Conservation (phyloP, 352 stramenopile species). For the Phytophthora podocarpi region DNA sequence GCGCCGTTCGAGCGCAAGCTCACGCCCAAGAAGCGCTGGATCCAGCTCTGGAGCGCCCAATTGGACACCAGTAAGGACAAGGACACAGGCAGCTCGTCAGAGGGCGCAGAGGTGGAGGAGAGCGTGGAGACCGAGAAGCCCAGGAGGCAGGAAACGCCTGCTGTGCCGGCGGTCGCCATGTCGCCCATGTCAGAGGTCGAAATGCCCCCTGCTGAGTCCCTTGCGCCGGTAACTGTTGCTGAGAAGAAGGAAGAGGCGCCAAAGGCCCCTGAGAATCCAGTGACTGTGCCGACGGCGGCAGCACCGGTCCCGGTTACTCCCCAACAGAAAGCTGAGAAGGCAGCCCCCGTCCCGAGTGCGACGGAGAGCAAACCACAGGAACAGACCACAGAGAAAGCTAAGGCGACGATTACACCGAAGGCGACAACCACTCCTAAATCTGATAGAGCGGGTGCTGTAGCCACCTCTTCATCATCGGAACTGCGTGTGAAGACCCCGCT, state of each 20-base stretch:
- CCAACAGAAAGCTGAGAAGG: slow-evolving; percentile 7
- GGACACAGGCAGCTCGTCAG: slow-evolving; percentile 15
- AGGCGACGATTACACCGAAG: neutral
- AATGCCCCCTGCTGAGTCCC: slow-evolving; percentile 1
- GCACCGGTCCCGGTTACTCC: neutral
- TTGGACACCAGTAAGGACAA: slow-evolving; percentile 29
- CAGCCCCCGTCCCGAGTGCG: neutral
- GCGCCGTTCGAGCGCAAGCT: slow-evolving; percentile 39
- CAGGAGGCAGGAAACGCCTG: neutral
- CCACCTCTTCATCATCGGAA: slow-evolving; percentile 18
- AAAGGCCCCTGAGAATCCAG: slow-evolving; percentile 7
- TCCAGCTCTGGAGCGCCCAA: slow-evolving; percentile 72
- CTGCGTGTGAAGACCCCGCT: slow-evolving; percentile 55
- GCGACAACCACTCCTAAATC: neutral
- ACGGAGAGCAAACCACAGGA: slow-evolving; percentile 25
- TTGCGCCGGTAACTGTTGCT: neutral
- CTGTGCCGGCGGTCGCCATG: neutral
- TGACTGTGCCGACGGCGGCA: neutral
- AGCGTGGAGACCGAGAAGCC: neutral
- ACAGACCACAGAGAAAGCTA: slow-evolving; percentile 7
- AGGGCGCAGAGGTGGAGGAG: slow-evolving; percentile 1
- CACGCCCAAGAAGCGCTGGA: slow-evolving; percentile 83
- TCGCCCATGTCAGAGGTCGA: slow-evolving; percentile 15
- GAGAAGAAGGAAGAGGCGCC: slow-evolving; percentile 7
- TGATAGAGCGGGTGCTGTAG: neutral